A percentile compares a stretch with the other conserved stretches of the same genome.
These are phyloP conservation scores for Glycyrrhiza uralensis DNA, from an alignment of 306 rosid species.

Conservation along the genomic window DNA sequence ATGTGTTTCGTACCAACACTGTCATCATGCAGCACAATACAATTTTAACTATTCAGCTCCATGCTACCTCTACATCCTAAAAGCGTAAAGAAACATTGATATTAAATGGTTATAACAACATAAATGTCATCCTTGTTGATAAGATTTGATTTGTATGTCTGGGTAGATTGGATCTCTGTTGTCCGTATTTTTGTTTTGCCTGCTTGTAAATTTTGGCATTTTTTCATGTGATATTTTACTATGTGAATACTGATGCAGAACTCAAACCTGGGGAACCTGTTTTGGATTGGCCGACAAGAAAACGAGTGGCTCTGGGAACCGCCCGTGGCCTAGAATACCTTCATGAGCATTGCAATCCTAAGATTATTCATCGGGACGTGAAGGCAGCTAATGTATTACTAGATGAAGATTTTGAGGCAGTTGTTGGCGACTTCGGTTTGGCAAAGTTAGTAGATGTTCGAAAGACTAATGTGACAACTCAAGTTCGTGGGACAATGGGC, in stretches of 20 bases:
- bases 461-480: constrained; percentile 91
- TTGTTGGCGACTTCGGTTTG: constrained; percentile 96
- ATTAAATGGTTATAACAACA: neutral
- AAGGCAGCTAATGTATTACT: constrained; percentile 98
- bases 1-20: neutral
- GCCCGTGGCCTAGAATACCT: constrained; percentile 98
- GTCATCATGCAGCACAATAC: neutral
- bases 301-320: constrained; percentile 87
- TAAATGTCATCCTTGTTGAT: neutral
- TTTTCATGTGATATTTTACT: constrained; percentile 19
- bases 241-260: constrained; percentile 53
- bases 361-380: constrained; percentile 97
- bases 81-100: neutral
- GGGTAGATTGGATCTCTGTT: constrained; percentile 4
- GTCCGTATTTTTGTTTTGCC: neutral
- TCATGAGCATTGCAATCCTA: constrained; percentile 97
- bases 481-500: constrained; percentile 99
- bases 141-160: neutral
- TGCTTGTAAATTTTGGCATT: constrained; percentile 16
- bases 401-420: constrained; percentile 97
- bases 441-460: constrained; percentile 99
- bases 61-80: neutral
- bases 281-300: constrained; percentile 87
- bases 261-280: constrained; percentile 77
- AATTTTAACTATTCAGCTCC: neutral